Evolutionary conservation across 257 asterid species (phyloP).

Genomic region (Solanum bulbocastanum): DNA sequence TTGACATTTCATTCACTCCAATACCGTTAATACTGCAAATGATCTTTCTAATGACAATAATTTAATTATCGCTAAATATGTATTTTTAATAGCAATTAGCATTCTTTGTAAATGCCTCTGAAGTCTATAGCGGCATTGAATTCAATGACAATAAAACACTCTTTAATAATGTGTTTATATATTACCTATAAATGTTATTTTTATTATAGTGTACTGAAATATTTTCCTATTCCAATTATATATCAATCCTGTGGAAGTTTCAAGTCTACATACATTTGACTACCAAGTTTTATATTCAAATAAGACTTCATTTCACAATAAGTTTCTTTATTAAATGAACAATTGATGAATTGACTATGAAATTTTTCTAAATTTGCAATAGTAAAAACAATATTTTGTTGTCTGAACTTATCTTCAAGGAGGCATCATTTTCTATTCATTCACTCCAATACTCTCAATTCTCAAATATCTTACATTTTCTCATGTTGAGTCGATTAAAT

Average conservation of each 20-base stretch:
- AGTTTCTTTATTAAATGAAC: background rate
- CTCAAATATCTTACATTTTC: background rate
- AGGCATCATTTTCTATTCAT: background rate
- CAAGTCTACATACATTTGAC: background rate
- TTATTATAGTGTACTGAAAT: background rate
- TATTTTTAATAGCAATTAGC: no score
- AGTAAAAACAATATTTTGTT: background rate
- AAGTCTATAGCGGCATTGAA: no score
- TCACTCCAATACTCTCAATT: background rate
- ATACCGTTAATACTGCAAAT: no score
- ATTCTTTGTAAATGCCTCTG: no score
- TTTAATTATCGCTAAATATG: no score
- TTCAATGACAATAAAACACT: no score
- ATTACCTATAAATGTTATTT: no score
- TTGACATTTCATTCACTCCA: background rate
- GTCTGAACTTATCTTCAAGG: background rate
- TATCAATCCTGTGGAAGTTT: background rate
- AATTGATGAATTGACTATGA: background rate
- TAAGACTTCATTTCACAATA: background rate
- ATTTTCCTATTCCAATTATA: background rate
- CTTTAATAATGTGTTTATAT: no score
- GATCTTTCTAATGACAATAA: no score
- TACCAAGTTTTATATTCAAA: background rate
- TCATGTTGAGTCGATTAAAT: no score
- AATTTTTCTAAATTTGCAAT: background rate